Evolutionary conservation across 495 filamentous ascomycete genomes (phyloP), one percentile per base, ranked within the genome.

Genomic region (Immersiella caudata): DNA sequence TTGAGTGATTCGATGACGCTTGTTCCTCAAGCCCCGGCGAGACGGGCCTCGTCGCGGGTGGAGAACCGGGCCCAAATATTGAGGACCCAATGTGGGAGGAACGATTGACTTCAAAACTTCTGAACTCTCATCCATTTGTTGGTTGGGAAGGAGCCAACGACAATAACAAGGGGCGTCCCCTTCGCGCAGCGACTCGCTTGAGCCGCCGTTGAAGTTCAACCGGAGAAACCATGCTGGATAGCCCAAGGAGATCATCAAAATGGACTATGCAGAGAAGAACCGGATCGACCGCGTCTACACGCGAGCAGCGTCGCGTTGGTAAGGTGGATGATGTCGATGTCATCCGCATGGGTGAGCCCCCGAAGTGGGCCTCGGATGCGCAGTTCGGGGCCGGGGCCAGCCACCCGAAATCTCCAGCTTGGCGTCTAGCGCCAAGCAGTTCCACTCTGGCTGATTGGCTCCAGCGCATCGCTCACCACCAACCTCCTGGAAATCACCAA

Each of bases 351-450:
- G 40, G 29, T 8, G 29, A 46, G 40, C 2, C 40, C 40, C 40
- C 14, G 40, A 18, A 46, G 40, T 46, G 40, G 40, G 14, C 2
- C 40, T 14, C 40, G 16, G 16, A 2, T 46, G 40, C 2, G 40
- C 40, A 46, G 9, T 4, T 2, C 40, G 25, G 22, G 56, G 0
- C 57, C 26, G 29, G 8, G n/a, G 21, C 57, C 57, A 60, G 26
- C 57, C 57, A 60, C 57, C 57, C 29, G 29, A 60, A 60, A 60
- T 35, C 57, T n/a, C n/a, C 14, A 60, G 26, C 57, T 60, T 60
- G 57, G 57, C 57, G 57, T 22, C 52, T 29, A 7, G 26, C 29
- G 57, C 57, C 57, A 60, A 60, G 57, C 5, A 1, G 18, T 25
- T 36, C 26, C 26, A 25, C 26, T 40, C 26, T 60, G 25, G 57